These are phyloP conservation scores for Cadophora malorum DNA, from an alignment of 2,329 filamentous ascomycete genomes.

Conservation along the genomic window DNA sequence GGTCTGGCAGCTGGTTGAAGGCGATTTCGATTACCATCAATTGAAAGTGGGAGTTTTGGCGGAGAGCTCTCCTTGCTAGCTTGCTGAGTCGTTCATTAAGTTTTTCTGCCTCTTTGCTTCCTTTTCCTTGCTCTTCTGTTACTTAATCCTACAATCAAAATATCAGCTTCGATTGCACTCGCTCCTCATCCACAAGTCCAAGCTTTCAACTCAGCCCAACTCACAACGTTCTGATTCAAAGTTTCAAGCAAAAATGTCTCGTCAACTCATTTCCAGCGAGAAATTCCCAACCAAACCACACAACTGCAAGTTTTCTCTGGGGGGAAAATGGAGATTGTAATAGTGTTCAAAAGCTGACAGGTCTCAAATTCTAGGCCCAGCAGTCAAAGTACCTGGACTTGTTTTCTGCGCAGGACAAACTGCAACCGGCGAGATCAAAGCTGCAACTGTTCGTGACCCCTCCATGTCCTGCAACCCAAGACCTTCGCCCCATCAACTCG, in stretches of 20 bases:
- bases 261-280: conserved; percentile 53
- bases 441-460: conserved; percentile 49
- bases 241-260: conserved; percentile 48
- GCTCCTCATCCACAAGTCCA: background rate
- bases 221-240: background rate
- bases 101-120: background rate
- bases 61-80: background rate
- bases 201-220: background rate
- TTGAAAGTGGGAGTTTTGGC: background rate
- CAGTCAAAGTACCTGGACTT: conserved; percentile 53
- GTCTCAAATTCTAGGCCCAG: conserved; percentile 47
- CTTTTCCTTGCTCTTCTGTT: background rate
- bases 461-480: background rate
- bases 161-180: background rate
- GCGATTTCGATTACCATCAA: background rate
- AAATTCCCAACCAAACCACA: conserved; percentile 55
- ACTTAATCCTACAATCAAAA: background rate
- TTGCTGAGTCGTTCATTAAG: background rate
- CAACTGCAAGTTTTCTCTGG: conserved; percentile 47
- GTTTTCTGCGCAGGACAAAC: conserved; percentile 56
- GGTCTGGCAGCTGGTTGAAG: background rate
- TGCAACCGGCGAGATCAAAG: conserved; percentile 56
- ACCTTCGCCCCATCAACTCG: background rate
- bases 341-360: conserved; percentile 3
- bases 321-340: background rate